Evolutionary conservation across 2,329 filamentous ascomycete species (phyloP).

Genomic region (Waltergamsia citrina): DNA sequence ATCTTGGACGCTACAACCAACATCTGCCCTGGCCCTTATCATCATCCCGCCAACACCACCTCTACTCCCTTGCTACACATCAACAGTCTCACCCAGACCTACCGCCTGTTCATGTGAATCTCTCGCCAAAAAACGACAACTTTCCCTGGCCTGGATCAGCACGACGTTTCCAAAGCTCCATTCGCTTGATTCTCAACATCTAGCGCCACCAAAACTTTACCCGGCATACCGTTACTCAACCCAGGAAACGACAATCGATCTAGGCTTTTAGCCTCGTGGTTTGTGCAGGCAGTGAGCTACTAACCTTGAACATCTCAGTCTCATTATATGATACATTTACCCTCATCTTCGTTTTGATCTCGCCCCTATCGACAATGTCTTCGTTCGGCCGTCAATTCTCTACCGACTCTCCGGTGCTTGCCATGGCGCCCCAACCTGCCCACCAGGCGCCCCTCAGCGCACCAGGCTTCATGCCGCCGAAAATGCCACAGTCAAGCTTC

Average conservation of each 20-base stretch:
- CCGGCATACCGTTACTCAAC: no score
- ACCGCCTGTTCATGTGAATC: no score
- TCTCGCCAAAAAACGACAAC: no score
- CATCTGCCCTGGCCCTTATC: neutral
- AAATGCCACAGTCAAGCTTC: slow-evolving; percentile 11
- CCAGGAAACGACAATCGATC: no score
- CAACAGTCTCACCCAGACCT: neutral
- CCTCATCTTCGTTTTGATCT: neutral
- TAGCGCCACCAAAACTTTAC: no score
- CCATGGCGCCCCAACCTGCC: slow-evolving; percentile 22
- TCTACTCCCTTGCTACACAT: no score
- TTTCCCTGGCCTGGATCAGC: no score
- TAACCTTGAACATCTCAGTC: slow-evolving; percentile 1
- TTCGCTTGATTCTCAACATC: no score
- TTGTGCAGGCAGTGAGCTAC: slow-evolving; percentile 5
- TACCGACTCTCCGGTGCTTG: slow-evolving; percentile 34
- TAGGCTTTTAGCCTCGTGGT: slow-evolving; percentile 2
- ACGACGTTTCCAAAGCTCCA: no score
- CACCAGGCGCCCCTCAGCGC: slow-evolving; percentile 21
- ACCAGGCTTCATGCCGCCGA: slow-evolving; percentile 16
- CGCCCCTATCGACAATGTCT: slow-evolving; percentile 23
- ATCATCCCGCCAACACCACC: neutral
- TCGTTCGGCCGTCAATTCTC: slow-evolving; percentile 31
- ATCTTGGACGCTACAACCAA: neutral
- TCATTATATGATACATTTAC: neutral